These are phyloP conservation scores for Miscanthus sacchariflorus DNA, from an alignment of 202 grass and related monocot genomes.

Conservation along the genomic window DNA sequence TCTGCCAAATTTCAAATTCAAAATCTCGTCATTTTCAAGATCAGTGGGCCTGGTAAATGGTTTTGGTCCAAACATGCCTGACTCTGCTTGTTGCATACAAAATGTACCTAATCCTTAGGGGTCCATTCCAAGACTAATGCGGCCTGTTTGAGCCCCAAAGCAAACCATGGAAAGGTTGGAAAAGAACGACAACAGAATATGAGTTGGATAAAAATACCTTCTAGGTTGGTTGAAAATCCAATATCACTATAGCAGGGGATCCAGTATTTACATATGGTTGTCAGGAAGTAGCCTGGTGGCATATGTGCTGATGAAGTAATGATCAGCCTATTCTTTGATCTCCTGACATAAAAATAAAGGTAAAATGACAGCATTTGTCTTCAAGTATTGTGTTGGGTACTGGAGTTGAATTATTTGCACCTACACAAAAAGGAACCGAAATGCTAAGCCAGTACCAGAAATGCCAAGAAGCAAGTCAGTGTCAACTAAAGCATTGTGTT, in stretches of 20 bases:
- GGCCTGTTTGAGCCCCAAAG: neutral
- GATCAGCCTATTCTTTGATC: constrained; percentile 64
- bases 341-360: constrained; percentile 30
- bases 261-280: constrained; percentile 78
- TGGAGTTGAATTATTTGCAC: constrained; percentile 27
- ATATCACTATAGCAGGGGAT: constrained; percentile 56
- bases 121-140: neutral
- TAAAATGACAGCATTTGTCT: neutral
- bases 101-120: neutral
- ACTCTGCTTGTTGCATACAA: neutral
- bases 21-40: neutral
- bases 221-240: constrained; percentile 64
- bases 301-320: constrained; percentile 73
- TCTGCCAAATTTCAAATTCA: neutral
- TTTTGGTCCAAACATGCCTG: neutral
- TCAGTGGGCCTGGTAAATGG: neutral
- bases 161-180: neutral
- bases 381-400: neutral
- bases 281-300: constrained; percentile 69
- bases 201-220: constrained; percentile 6
- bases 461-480: constrained; percentile 50
- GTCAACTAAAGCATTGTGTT: constrained; percentile 39
- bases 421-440: constrained; percentile 81
- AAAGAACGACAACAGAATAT: neutral
- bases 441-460: constrained; percentile 59